phyloP scores from a whole-genome alignment of 2,329 filamentous ascomycete species.

The Chaetomiaceae sp. region DNA sequence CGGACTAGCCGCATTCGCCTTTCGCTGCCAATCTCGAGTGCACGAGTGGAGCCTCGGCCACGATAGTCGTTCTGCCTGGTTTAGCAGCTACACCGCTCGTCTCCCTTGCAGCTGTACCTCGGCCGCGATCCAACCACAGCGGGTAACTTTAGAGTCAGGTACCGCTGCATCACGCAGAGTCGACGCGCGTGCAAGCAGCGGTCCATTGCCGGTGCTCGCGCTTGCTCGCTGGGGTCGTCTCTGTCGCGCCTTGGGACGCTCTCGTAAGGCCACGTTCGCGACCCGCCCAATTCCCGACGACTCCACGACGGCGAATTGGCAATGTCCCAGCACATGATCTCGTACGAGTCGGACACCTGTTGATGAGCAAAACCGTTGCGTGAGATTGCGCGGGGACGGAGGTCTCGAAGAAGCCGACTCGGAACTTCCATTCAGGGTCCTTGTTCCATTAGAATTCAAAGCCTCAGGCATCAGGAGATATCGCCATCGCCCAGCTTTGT shows the following conservation, averaged over 20 bases:
- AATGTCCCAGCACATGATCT: constrained; percentile 2
- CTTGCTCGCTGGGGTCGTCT: not conserved
- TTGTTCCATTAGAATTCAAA: no score
- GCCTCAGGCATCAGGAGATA: not conserved
- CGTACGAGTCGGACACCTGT: not conserved
- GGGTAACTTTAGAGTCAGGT: constrained; percentile 22
- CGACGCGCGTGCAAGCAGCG: constrained; percentile 5
- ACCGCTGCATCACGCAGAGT: constrained; percentile 19
- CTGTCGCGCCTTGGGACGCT: no score
- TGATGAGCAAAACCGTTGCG: constrained; percentile 14
- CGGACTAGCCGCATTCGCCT: not conserved
- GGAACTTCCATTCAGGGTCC: not conserved
- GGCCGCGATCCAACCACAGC: constrained; percentile 3
- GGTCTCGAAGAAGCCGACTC: not conserved
- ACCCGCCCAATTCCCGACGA: constrained; percentile 6
- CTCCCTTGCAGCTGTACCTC: constrained; percentile 10
- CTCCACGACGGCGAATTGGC: constrained; percentile 13
- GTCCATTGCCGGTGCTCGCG: not conserved
- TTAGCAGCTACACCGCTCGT: constrained; percentile 23
- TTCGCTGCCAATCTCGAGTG: not conserved
- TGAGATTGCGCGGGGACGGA: constrained; percentile 11
- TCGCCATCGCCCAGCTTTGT: constrained; percentile 4
- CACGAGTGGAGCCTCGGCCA: constrained; percentile 1
- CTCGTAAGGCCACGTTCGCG: constrained; percentile 23
- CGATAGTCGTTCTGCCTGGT: constrained; percentile 2